These are phyloP conservation scores for Chlamydomonas schloesseri DNA, from an alignment of 139 green algal species.

Conservation along the genomic window DNA sequence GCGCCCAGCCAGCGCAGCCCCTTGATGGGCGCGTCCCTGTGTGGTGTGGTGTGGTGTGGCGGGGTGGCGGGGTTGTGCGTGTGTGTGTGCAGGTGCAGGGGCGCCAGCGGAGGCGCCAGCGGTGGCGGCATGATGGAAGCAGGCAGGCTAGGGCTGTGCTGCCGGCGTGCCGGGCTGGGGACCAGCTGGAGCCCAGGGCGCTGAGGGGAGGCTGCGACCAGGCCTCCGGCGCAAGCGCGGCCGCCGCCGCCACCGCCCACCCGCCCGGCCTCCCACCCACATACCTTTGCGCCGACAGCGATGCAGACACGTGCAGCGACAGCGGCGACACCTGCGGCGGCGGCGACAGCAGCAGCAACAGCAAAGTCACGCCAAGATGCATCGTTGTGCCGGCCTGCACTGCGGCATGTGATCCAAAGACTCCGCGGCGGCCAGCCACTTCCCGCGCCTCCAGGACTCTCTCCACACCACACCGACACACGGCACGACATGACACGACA, in stretches of 20 bases:
- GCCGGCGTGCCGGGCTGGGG: not conserved
- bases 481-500: too few relatives aligned
- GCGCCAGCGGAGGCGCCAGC: slow-evolving; percentile 21
- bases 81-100: slow-evolving; percentile 12
- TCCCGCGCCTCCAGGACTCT: too few relatives aligned
- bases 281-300: slow-evolving; percentile 36
- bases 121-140: too few relatives aligned
- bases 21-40: slow-evolving; percentile 31
- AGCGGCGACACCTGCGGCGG: slow-evolving; percentile 35
- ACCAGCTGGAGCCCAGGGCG: too few relatives aligned
- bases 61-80: too few relatives aligned
- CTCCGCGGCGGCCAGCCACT: too few relatives aligned
- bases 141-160: not conserved
- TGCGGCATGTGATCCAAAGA: too few relatives aligned
- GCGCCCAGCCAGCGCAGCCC: slow-evolving; percentile 83
- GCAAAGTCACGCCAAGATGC: too few relatives aligned
- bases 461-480: not conserved
- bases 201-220: too few relatives aligned
- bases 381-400: too few relatives aligned
- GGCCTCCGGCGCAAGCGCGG: too few relatives aligned
- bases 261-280: not conserved
- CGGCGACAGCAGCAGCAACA: too few relatives aligned
- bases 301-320: slow-evolving; percentile 44
- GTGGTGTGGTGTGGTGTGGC: not conserved
- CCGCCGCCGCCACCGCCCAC: not conserved